Evolutionary conservation across 257 asterid species (phyloP).

Genomic region (Lantana camara): DNA sequence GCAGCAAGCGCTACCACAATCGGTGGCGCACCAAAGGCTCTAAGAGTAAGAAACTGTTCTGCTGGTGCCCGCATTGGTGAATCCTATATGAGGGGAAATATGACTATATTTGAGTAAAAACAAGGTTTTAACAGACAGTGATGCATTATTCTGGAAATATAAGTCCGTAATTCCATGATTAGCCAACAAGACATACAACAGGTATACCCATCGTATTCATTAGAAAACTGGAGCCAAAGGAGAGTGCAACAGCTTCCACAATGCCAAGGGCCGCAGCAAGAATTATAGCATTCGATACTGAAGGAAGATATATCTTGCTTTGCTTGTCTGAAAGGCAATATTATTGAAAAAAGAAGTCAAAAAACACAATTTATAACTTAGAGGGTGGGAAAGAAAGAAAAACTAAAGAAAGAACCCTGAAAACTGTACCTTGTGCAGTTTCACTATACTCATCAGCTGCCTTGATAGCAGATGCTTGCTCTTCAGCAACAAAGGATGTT

Average conservation of each 20-base stretch:
- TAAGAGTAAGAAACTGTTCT: constrained; percentile 75
- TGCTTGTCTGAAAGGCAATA: constrained; percentile 44
- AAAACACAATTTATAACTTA: constrained; percentile 7
- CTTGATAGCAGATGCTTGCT: constrained; percentile 64
- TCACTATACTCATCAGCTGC: constrained; percentile 34
- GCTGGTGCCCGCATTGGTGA: constrained; percentile 93
- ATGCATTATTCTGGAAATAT: constrained; percentile 14
- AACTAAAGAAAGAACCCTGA: constrained; percentile 1
- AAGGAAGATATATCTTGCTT: constrained; percentile 67
- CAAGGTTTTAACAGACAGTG: constrained; percentile 17
- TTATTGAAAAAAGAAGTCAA: constrained; percentile 21
- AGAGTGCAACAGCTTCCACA: constrained; percentile 74
- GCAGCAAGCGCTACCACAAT: constrained; percentile 95
- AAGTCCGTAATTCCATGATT: constrained; percentile 26
- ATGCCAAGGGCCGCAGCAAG: constrained; percentile 91
- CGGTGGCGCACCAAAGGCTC: constrained; percentile 95
- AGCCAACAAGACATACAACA: constrained; percentile 79
- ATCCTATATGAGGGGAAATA: no score
- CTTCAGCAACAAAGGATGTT: constrained; percentile 97
- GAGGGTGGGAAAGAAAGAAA: constrained; percentile 3
- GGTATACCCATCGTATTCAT: constrained; percentile 91
- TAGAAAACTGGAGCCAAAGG: constrained; percentile 65
- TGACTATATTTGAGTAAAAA: no score
- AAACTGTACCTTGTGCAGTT: constrained; percentile 40
- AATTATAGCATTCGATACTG: constrained; percentile 77